Evolutionary conservation across 108 stramenopile species (phyloP), one percentile per base, ranked within the genome.

Genomic region (Cyclostephanos invisitatus): DNA sequence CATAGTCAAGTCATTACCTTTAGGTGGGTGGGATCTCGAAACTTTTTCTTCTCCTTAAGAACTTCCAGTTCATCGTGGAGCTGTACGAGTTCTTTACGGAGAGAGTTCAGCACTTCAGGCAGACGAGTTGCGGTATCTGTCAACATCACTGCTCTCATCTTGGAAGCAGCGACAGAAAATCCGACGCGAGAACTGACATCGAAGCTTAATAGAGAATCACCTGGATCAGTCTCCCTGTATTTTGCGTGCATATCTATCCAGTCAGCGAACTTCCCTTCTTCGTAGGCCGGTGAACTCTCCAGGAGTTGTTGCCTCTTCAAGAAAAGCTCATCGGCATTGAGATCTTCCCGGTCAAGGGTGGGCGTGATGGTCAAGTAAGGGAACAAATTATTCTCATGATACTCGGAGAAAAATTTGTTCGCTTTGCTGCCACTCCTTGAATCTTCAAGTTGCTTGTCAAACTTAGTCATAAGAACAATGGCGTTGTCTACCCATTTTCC

Each of bases 401-500:
- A 91, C 54, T 91, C 87, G 4, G 72, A 15, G 58, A 91, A 91
- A 64, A 91, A 91, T 6, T 82, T 75, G 60, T 91, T 91, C 20
- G 87, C 85, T 64, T 91, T 91, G 67, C 72, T 85, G 5, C 82
- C 84, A 50, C 80, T 84, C 24, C 84, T 72, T 7, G 85, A 48
- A 82, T 91, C 87, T 1, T 83, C 85, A 2, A 87, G 73, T 38
- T 91, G 83, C 37, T 87, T 91, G 63, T 91, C 90, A 62, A 87
- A 91, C 58, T 91, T 91, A 17, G 87, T 89, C 90, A 91, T 91
- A 11, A 91, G 51, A 27, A 91, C 78, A 55, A 85, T 91, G 5
- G 87, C 83, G 65, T 84, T 65, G 7, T 78, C 25, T 11, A 72
- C 82, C 90, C 90, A 91, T 47, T 84, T 72, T 4, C 73, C 54